Conservation (phyloP, 176 grass and related monocot species). For the Pontederia crassipes region DNA sequence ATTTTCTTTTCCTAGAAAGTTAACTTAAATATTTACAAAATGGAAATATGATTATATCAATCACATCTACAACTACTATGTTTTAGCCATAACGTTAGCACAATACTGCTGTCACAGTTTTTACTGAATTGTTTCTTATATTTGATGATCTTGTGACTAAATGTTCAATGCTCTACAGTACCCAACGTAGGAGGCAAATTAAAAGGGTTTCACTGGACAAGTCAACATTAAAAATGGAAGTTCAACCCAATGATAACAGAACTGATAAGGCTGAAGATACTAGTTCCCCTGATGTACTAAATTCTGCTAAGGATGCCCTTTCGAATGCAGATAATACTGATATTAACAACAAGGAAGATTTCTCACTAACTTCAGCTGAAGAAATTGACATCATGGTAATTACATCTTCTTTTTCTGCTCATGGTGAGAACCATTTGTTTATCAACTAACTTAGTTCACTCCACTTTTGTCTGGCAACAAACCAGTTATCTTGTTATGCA, state of each 20-base stretch:
- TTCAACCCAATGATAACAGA: neutral
- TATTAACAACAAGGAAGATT: conserved; percentile 22
- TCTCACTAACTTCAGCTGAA: conserved; percentile 6
- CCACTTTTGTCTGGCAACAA: neutral
- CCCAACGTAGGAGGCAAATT: conserved; percentile 24
- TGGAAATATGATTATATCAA: too few relatives aligned
- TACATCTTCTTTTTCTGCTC: neutral
- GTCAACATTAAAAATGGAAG: conserved; percentile 5
- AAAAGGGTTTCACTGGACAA: conserved; percentile 16
- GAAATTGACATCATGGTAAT: conserved; percentile 27
- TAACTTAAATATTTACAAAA: too few relatives aligned
- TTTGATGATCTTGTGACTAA: neutral
- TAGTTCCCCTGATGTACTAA: conserved; percentile 9
- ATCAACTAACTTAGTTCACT: neutral
- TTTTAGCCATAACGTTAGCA: too few relatives aligned
- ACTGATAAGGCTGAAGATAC: neutral
- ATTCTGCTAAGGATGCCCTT: conserved; percentile 18
- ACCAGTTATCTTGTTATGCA: too few relatives aligned
- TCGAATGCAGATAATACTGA: conserved; percentile 15
- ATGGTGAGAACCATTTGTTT: neutral
- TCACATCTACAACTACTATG: too few relatives aligned
- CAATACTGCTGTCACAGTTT: too few relatives aligned
- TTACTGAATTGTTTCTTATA: too few relatives aligned
- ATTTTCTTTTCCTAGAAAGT: too few relatives aligned
- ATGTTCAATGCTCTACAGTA: conserved; percentile 12